Conservation (phyloP, 768 basidiomycete species). For the Baorangia bicolor region DNA sequence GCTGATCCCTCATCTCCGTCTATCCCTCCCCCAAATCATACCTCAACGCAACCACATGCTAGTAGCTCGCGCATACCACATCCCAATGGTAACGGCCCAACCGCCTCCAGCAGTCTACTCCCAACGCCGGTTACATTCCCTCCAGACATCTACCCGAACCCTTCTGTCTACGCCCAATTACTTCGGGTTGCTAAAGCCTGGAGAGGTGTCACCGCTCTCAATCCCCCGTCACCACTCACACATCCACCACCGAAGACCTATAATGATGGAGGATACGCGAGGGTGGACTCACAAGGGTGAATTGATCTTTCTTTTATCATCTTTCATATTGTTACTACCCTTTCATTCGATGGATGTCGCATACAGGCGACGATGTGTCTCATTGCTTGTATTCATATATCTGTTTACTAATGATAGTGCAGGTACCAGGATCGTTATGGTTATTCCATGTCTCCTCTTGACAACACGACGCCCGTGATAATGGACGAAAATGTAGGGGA, state of each 20-base stretch:
- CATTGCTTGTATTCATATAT: slow-evolving; percentile 9
- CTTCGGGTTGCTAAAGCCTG: slow-evolving; percentile 61
- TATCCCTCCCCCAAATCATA: slow-evolving; percentile 9
- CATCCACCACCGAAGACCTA: slow-evolving; percentile 25
- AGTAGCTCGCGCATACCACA: slow-evolving; percentile 19
- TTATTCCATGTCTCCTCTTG: slow-evolving; percentile 29
- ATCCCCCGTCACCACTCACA: slow-evolving; percentile 22
- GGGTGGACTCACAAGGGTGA: slow-evolving; percentile 31
- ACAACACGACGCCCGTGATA: slow-evolving; percentile 35
- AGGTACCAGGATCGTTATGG: slow-evolving; percentile 30
- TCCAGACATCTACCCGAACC: slow-evolving; percentile 28
- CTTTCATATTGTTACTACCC: neutral
- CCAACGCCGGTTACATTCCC: slow-evolving; percentile 39
- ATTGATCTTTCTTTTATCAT: slow-evolving; percentile 6
- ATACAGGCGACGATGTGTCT: slow-evolving; percentile 12
- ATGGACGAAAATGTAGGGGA: slow-evolving; percentile 30
- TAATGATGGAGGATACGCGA: slow-evolving; percentile 18
- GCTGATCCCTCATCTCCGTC: slow-evolving; percentile 20
- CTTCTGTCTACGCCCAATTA: slow-evolving; percentile 47
- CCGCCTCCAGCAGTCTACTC: slow-evolving; percentile 8
- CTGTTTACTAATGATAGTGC: slow-evolving; percentile 17
- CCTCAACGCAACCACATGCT: slow-evolving; percentile 15
- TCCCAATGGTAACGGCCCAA: slow-evolving; percentile 4
- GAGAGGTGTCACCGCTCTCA: slow-evolving; percentile 66
- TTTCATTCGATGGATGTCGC: slow-evolving; percentile 9